Evolutionary conservation across 1,139 yeast species (phyloP).

Genomic region (Pichia inconspicua): DNA sequence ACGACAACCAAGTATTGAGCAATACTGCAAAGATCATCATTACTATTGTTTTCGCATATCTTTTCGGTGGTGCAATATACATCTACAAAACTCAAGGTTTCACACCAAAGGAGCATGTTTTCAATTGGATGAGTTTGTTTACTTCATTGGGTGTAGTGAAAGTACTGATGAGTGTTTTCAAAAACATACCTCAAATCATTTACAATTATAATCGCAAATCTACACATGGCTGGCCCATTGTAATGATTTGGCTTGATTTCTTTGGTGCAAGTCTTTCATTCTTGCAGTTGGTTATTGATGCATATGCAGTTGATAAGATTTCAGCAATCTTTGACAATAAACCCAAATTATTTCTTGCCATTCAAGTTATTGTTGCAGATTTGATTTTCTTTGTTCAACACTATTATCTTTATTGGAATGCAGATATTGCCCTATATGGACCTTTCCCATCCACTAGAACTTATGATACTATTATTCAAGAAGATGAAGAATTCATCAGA

Average conservation of each 20-base stretch:
- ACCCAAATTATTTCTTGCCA: slow-evolving; percentile 26
- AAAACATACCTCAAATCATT: slow-evolving; percentile 45
- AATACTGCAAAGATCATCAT: slow-evolving; percentile 17
- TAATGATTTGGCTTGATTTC: slow-evolving; percentile 27
- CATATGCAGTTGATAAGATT: slow-evolving; percentile 18
- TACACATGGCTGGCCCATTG: slow-evolving; percentile 40
- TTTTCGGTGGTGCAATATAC: slow-evolving; percentile 9
- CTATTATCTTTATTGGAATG: slow-evolving; percentile 23
- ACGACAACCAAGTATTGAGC: slow-evolving; percentile 25
- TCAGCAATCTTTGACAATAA: slow-evolving; percentile 22
- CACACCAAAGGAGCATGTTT: slow-evolving; percentile 4
- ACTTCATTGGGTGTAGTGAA: slow-evolving; percentile 36
- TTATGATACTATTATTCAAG: slow-evolving; percentile 21
- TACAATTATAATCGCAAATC: slow-evolving; percentile 46
- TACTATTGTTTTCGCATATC: slow-evolving; percentile 12
- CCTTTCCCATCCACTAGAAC: slow-evolving; percentile 7
- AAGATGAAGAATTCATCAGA: slow-evolving; percentile 25
- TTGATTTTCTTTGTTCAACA: slow-evolving; percentile 26
- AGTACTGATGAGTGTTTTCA: slow-evolving; percentile 40
- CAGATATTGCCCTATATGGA: slow-evolving; percentile 19
- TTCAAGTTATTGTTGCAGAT: slow-evolving; percentile 25
- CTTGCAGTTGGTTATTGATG: slow-evolving; percentile 25
- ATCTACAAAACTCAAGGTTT: slow-evolving; percentile 15
- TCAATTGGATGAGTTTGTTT: slow-evolving; percentile 26
- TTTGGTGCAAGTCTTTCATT: slow-evolving; percentile 26